Evolutionary conservation across 1,284 basidiomycete genomes (phyloP).

Genomic region (Fomitiporia mediterranea): DNA sequence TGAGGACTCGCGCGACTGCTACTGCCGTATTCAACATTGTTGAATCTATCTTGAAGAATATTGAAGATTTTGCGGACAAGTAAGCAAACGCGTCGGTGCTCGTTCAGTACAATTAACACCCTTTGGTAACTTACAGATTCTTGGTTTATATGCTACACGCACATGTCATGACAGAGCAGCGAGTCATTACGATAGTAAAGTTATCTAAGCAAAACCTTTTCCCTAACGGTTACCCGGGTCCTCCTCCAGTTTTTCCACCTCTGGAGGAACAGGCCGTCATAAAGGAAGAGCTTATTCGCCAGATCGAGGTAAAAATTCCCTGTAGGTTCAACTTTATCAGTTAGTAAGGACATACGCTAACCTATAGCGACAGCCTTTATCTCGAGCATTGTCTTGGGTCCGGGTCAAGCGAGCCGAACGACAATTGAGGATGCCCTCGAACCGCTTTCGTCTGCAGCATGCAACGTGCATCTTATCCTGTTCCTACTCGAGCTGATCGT

Average conservation of each 20-base stretch:
- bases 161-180: slow-evolving; percentile 47
- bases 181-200: slow-evolving; percentile 44
- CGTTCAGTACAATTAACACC: slow-evolving; percentile 4
- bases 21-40: slow-evolving; percentile 36
- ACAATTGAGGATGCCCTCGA: slow-evolving; percentile 51
- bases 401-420: slow-evolving; percentile 34
- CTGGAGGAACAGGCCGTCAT: slow-evolving; percentile 62
- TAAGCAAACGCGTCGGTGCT: slow-evolving; percentile 27
- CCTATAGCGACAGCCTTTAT: slow-evolving; percentile 25
- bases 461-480: slow-evolving; percentile 65
- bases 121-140: slow-evolving; percentile 36
- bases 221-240: slow-evolving; percentile 75
- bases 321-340: slow-evolving; percentile 33
- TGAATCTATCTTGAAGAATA: slow-evolving; percentile 21
- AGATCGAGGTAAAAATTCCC: slow-evolving; percentile 42
- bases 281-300: slow-evolving; percentile 45
- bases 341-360: background rate
- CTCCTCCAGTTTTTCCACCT: slow-evolving; percentile 60
- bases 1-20: slow-evolving; percentile 42
- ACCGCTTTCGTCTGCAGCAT: slow-evolving; percentile 49
- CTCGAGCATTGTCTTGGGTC: slow-evolving; percentile 45
- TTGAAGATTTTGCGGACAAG: slow-evolving; percentile 50
- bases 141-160: slow-evolving; percentile 58
- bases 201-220: slow-evolving; percentile 63
- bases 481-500: slow-evolving; percentile 61